Percentiles rank a stretch among this genome's conserved stretches.
Evolutionary conservation across 108 stramenopile species (phyloP).

Genomic region (Craspedostauros australis): DNA sequence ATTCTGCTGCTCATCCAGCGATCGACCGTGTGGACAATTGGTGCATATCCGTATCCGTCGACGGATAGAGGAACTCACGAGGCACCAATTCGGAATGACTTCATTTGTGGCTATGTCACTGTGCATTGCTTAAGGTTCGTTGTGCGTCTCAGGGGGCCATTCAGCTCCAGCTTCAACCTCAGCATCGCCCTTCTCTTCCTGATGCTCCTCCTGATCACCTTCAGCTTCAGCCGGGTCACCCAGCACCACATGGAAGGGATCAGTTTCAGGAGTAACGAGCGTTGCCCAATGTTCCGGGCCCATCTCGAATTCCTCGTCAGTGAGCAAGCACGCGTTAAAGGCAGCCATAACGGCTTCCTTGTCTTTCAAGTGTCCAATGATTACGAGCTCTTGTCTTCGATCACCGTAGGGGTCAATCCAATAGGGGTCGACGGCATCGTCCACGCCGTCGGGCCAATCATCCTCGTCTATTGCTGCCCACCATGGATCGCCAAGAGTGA

Average conservation of each 20-base stretch:
- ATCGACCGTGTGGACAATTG: too few relatives aligned
- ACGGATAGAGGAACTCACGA: constrained; percentile 31
- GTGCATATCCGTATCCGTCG: constrained; percentile 19
- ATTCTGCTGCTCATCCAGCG: too few relatives aligned
- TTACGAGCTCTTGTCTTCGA: constrained; percentile 75
- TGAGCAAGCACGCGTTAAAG: constrained; percentile 55
- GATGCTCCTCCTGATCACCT: neutral
- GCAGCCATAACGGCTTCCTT: constrained; percentile 27
- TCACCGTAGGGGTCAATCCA: constrained; percentile 53
- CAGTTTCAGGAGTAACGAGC: too few relatives aligned
- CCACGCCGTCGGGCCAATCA: constrained; percentile 40
- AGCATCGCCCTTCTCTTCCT: neutral
- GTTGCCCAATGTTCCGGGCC: constrained; percentile 43
- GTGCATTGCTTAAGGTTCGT: neutral
- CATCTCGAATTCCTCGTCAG: constrained; percentile 49
- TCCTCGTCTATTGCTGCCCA: constrained; percentile 43
- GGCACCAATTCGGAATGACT: too few relatives aligned
- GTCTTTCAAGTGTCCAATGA: constrained; percentile 64
- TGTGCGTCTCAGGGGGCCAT: neutral
- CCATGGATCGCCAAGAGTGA: constrained; percentile 46
- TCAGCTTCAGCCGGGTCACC: neutral
- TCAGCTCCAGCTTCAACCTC: neutral
- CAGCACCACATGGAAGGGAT: too few relatives aligned
- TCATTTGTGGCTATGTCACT: too few relatives aligned
- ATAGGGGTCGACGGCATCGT: constrained; percentile 18